Percentiles rank a stretch among this genome's conserved stretches.
phyloP scores from a whole-genome alignment of 208 protist species.

The Wallacemonas rigidus region DNA sequence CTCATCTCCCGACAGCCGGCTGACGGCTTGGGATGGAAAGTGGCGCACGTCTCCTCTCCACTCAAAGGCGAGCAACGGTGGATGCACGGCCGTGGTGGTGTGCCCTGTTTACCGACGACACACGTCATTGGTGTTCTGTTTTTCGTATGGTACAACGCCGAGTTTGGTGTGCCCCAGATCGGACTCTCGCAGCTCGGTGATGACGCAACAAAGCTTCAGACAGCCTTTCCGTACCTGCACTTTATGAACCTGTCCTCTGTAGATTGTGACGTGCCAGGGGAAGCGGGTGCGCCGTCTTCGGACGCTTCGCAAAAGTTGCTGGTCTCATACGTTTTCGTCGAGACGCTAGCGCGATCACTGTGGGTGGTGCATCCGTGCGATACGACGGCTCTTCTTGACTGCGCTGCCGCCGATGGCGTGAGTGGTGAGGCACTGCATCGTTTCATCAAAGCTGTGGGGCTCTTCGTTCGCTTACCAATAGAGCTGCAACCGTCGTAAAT shows the following conservation, averaged over 20 bases:
- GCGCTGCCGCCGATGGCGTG: constrained; percentile 20
- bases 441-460: constrained; percentile 43
- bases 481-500: constrained; percentile 9
- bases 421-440: constrained; percentile 34
- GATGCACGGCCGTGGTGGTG: not conserved
- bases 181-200: constrained; percentile 1
- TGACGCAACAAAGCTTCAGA: not conserved
- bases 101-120: not conserved
- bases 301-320: not conserved
- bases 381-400: constrained; percentile 36
- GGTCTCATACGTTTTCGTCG: not conserved
- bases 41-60: not conserved
- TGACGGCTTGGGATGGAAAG: not conserved
- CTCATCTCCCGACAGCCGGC: not conserved
- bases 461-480: constrained; percentile 29
- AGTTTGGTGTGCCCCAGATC: not conserved
- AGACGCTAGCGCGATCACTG: not conserved
- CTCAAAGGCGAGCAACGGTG: not conserved
- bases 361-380: constrained; percentile 38
- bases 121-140: not conserved
- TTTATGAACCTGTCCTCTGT: not conserved
- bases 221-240: not conserved
- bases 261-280: not conserved
- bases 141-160: not conserved
- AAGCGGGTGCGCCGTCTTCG: not conserved